Conservation (phyloP, 2,329 filamentous ascomycete genomes). For the Phyllosticta citrichinensis region DNA sequence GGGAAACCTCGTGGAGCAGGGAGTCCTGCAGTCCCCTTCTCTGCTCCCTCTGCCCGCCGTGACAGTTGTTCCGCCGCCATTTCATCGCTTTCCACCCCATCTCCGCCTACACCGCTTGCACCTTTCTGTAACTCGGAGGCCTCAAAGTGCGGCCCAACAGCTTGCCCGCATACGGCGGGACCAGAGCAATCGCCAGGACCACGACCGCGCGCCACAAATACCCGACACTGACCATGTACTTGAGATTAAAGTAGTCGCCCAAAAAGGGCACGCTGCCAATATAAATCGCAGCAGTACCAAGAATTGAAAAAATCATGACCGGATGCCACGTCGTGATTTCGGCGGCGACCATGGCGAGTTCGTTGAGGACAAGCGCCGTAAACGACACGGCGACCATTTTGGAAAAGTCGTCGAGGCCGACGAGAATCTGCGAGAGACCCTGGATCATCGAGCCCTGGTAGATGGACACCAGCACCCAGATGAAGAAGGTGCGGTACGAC, state of each 20-base stretch:
- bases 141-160: conserved; percentile 74
- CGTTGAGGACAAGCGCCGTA: conserved; percentile 84
- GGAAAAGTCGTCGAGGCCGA: conserved; percentile 48
- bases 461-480: conserved; percentile 89
- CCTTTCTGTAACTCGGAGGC: conserved; percentile 91
- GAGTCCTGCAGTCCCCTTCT: too few relatives aligned
- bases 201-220: conserved; percentile 84
- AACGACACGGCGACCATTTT: conserved; percentile 84
- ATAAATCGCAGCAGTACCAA: conserved; percentile 76
- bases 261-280: conserved; percentile 77
- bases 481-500: conserved; percentile 89
- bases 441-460: conserved; percentile 96
- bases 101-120: conserved; percentile 52
- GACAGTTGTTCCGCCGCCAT: background rate
- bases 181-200: conserved; percentile 67
- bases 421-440: conserved; percentile 80
- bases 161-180: conserved; percentile 83
- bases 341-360: conserved; percentile 93
- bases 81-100: background rate
- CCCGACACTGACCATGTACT: conserved; percentile 64
- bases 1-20: too few relatives aligned
- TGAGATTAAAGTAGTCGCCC: conserved; percentile 79
- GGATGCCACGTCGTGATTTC: conserved; percentile 97
- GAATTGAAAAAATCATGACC: conserved; percentile 74
- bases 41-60: too few relatives aligned